Percentiles rank a stretch among this genome's conserved stretches.
phyloP scores from a whole-genome alignment of 2,329 filamentous ascomycete species.

The Thielaviopsis euricoi region DNA sequence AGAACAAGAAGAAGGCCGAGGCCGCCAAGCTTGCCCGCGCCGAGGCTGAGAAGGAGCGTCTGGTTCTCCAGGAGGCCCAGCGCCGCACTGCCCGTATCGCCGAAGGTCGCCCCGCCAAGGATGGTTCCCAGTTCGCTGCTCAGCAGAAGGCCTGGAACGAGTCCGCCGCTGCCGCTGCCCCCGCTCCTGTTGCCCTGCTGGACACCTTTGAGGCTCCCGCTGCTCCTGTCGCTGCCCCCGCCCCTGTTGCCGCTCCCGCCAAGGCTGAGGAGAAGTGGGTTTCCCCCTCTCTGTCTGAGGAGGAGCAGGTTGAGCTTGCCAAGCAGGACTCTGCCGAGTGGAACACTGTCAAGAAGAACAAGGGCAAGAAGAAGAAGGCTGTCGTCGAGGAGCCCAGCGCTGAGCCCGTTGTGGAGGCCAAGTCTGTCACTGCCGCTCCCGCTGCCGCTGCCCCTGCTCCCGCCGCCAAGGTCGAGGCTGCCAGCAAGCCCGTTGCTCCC shows the following conservation, averaged over 20 bases:
- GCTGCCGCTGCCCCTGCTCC: constrained; percentile 13
- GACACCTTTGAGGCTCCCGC: constrained; percentile 31
- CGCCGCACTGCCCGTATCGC: constrained; percentile 64
- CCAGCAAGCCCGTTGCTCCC: constrained; percentile 16
- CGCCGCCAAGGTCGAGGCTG: constrained; percentile 16
- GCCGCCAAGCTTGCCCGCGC: constrained; percentile 58
- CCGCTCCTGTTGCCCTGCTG: constrained; percentile 28
- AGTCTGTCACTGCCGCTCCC: constrained; percentile 15
- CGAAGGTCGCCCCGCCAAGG: constrained; percentile 69
- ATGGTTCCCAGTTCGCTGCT: constrained; percentile 45
- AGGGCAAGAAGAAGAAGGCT: constrained; percentile 25
- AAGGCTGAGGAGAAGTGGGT: constrained; percentile 24
- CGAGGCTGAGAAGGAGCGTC: constrained; percentile 63
- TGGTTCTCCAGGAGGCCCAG: constrained; percentile 64
- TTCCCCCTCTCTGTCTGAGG: constrained; percentile 38
- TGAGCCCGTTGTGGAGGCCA: constrained; percentile 8
- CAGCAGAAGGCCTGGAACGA: constrained; percentile 28
- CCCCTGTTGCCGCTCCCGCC: constrained; percentile 21
- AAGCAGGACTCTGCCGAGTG: constrained; percentile 36
- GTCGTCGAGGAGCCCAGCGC: constrained; percentile 12
- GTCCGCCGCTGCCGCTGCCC: constrained; percentile 17
- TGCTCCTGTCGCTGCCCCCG: constrained; percentile 19
- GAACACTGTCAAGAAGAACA: constrained; percentile 36
- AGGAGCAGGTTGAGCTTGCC: constrained; percentile 44
- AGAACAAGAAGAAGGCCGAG: constrained; percentile 81